Percentiles rank a stretch among this genome's conserved stretches.
phyloP scores from a whole-genome alignment of 2,329 filamentous ascomycete species.

The Sarocladiaceae sp. region DNA sequence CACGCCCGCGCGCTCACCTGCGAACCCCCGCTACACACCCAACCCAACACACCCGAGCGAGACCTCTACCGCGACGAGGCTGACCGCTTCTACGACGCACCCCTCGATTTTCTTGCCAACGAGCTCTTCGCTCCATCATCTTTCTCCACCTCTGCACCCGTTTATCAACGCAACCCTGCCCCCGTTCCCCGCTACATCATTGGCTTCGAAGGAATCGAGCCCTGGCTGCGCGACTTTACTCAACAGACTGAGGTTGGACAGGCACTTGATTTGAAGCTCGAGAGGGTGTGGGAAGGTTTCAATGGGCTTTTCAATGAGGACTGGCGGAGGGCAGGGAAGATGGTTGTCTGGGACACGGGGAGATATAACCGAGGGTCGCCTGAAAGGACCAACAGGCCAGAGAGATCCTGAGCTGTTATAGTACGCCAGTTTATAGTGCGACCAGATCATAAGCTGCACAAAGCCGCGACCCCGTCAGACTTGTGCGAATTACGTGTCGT shows the following conservation, averaged over 20 bases:
- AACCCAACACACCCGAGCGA: slow-evolving; percentile 54
- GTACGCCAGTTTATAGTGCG: too few species aligned
- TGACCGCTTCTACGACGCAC: slow-evolving; percentile 77
- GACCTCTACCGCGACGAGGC: slow-evolving; percentile 77
- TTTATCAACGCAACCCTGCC: slow-evolving; percentile 14
- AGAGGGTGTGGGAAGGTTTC: slow-evolving; percentile 47
- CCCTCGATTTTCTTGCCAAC: slow-evolving; percentile 44
- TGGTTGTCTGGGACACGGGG: slow-evolving; percentile 55
- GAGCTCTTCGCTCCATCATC: slow-evolving; percentile 38
- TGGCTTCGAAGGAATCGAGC: slow-evolving; percentile 54
- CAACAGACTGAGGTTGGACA: slow-evolving; percentile 28
- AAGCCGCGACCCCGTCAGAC: too few species aligned
- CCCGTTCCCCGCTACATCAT: slow-evolving; percentile 50
- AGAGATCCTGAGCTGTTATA: too few species aligned
- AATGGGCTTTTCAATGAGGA: slow-evolving; percentile 61
- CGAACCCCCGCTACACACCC: slow-evolving; percentile 72
- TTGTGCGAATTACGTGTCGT: too few species aligned
- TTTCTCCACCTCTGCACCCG: not conserved
- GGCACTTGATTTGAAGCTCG: slow-evolving; percentile 35
- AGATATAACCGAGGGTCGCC: slow-evolving; percentile 19
- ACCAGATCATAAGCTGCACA: too few species aligned
- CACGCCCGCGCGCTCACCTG: slow-evolving; percentile 81
- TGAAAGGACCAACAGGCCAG: too few species aligned
- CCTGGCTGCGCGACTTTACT: slow-evolving; percentile 38
- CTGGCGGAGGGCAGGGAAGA: slow-evolving; percentile 45